Base-by-base conservation (phyloP, 805 yeast genomes). In the Saturnispora silvae region DNA sequence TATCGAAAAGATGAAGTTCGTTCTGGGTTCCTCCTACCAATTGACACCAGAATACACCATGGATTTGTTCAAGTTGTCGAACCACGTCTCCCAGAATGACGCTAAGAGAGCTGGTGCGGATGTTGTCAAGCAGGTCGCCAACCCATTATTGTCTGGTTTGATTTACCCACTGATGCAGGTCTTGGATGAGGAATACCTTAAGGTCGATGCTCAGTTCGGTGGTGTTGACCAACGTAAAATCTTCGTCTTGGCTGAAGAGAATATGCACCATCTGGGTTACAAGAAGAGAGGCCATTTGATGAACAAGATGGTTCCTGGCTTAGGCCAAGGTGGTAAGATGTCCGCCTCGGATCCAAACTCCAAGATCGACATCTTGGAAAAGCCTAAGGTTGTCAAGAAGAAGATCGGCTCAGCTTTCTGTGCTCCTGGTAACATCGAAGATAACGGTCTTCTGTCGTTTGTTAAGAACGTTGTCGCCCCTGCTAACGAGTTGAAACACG, bases 61-160 rank as follows among this genome's bases (percentile, higher is more conserved):
- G 77, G 99, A 92, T 54, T 62, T 92, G 29, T 92, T 87, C 74
- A 77, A 76, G 59, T 60, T 92, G 54, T 71, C 94, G 33, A 92
- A 89, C 59, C 58, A 65, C 32, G 95, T 85, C 20, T 77, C 95
- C 18, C 96, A 84, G 63, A 87, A 89, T 57, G 97, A 87, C 57
- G 96, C 97, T 42, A 84, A 84, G 65, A 77, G 98, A 60, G 99
- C 99, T 2, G 99, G 99, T 59, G 97, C 99, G 9, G 99, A 92
- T 61, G 99, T 92, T 39, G 99, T 92, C 45, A 92, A 92, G 59
- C 98, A 92, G 65, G 96, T 87, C 33, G 77, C 84, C 26, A 87
- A 87, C 61, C 98, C 99, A 28, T 71, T 86, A 48, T 72, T 92
- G 42, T 76, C 89, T 28, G 98, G 98, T 7, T 73, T 92, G 58